Conservation (phyloP, 1,284 basidiomycete genomes). For the Apiotrichum gracile region DNA sequence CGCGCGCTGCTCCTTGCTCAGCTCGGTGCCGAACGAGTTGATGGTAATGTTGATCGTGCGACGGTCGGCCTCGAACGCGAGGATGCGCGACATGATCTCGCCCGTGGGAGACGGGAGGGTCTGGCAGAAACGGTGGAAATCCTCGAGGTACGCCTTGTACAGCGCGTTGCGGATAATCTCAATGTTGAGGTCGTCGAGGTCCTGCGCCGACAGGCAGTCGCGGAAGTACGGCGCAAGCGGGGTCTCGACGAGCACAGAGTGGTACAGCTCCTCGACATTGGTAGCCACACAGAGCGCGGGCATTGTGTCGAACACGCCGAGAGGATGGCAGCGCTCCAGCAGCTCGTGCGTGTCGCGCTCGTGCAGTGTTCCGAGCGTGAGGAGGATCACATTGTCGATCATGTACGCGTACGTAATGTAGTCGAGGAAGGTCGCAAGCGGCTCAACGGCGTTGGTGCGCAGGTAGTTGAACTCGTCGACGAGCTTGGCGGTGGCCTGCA, state of each 20-base stretch:
- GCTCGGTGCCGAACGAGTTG: slow-evolving; percentile 95
- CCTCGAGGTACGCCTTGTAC: slow-evolving; percentile 98
- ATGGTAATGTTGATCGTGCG: slow-evolving; percentile 97
- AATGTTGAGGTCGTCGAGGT: slow-evolving; percentile 98
- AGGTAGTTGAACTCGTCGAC: slow-evolving; percentile 97
- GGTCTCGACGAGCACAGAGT: slow-evolving; percentile 94
- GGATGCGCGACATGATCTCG: slow-evolving; percentile 82
- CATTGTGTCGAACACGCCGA: slow-evolving; percentile 98
- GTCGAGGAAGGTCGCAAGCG: slow-evolving; percentile 88
- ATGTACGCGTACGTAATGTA: slow-evolving; percentile 98
- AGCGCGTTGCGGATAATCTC: slow-evolving; percentile 99
- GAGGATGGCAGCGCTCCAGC: slow-evolving; percentile 90
- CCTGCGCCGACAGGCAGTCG: slow-evolving; percentile 87
- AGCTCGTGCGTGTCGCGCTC: slow-evolving; percentile 97
- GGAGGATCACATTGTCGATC: slow-evolving; percentile 98
- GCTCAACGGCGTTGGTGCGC: slow-evolving; percentile 82
- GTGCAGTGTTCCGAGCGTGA: slow-evolving; percentile 96
- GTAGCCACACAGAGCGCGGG: slow-evolving; percentile 98
- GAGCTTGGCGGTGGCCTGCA: slow-evolving; percentile 75
- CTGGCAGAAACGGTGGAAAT: slow-evolving; percentile 81
- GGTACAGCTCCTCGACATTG: slow-evolving; percentile 98
- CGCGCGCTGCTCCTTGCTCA: slow-evolving; percentile 93
- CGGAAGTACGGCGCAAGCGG: slow-evolving; percentile 97
- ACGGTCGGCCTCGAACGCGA: slow-evolving; percentile 94
- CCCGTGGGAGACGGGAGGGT: slow-evolving; percentile 76